Conservation (phyloP, 805 yeast species). For the Myxozyma kluyveri region DNA sequence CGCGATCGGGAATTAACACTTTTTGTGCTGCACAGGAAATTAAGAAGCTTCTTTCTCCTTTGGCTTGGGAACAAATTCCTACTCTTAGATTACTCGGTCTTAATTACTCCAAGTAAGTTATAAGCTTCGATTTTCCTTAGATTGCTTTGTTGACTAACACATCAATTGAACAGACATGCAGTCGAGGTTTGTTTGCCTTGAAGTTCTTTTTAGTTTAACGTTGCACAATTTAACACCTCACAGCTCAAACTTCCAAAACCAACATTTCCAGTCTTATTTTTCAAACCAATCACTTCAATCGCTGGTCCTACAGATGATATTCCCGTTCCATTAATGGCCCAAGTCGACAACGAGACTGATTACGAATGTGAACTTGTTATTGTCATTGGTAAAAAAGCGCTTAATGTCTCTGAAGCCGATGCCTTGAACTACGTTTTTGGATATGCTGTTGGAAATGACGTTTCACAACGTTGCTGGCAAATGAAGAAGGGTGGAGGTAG, state of each 20-base stretch:
- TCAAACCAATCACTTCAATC: conserved; percentile 50
- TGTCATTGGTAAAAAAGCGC: conserved; percentile 52
- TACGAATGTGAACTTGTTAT: conserved; percentile 56
- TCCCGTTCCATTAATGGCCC: conserved; percentile 42
- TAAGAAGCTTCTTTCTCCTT: conserved; percentile 43
- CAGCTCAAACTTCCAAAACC: conserved; percentile 48
- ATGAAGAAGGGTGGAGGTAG: conserved; percentile 47
- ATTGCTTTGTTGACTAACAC: not conserved
- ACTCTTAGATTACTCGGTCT: conserved; percentile 52
- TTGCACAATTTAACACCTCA: conserved; percentile 16
- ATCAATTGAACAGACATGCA: conserved; percentile 33
- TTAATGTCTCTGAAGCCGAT: conserved; percentile 43
- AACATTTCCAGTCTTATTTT: conserved; percentile 50
- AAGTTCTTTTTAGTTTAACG: not conserved
- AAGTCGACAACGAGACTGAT: conserved; percentile 45
- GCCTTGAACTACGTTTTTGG: conserved; percentile 52
- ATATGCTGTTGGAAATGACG: conserved; percentile 55
- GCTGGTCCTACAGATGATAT: conserved; percentile 46
- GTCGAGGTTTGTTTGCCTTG: conserved; percentile 21
- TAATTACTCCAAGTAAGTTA: conserved; percentile 47
- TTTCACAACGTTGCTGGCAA: conserved; percentile 59
- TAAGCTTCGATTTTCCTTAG: not conserved
- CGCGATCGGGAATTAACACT: too few relatives aligned
- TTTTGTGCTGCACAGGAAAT: conserved; percentile 33
- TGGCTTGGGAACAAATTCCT: conserved; percentile 40